A percentile compares a stretch with the other conserved stretches of the same genome.
phyloP scores from a whole-genome alignment of 805 yeast species.

The Peterozyma toletana region DNA sequence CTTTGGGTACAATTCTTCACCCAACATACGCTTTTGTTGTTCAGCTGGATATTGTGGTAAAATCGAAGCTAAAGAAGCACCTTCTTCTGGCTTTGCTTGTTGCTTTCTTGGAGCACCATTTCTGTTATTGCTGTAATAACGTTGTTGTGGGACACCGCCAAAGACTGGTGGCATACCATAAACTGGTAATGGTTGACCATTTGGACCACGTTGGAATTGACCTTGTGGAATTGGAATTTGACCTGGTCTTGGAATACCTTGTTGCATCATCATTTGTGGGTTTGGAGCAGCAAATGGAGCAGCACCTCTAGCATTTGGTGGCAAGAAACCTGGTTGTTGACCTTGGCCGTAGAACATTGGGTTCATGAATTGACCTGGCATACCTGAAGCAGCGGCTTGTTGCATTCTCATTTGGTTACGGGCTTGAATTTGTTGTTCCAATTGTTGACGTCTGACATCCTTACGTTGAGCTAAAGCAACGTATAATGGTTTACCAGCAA shows the following conservation, averaged over 20 bases:
- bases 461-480: constrained; percentile 99
- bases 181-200: constrained; percentile 77
- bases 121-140: constrained; percentile 41
- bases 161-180: constrained; percentile 82
- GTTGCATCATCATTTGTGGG: constrained; percentile 70
- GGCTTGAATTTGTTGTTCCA: constrained; percentile 96
- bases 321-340: constrained; percentile 71
- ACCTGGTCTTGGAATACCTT: constrained; percentile 59
- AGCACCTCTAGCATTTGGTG: constrained; percentile 76
- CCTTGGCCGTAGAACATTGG: constrained; percentile 74
- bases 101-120: constrained; percentile 17
- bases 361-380: constrained; percentile 81
- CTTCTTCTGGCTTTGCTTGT: constrained; percentile 23
- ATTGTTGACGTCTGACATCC: constrained; percentile 94
- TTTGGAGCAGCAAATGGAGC: constrained; percentile 65
- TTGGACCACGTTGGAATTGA: constrained; percentile 72
- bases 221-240: constrained; percentile 59
- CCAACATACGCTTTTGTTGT: constrained; percentile 95
- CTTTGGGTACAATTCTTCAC: constrained; percentile 95
- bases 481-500: constrained; percentile 91
- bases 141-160: constrained; percentile 56
- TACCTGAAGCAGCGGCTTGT: constrained; percentile 86
- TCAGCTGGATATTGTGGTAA: constrained; percentile 67
- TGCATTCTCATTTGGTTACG: constrained; percentile 98
- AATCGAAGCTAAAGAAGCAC: constrained; percentile 48